These are phyloP conservation scores for Phytophthora megakarya DNA, from an alignment of 352 stramenopile species.

Conservation along the genomic window DNA sequence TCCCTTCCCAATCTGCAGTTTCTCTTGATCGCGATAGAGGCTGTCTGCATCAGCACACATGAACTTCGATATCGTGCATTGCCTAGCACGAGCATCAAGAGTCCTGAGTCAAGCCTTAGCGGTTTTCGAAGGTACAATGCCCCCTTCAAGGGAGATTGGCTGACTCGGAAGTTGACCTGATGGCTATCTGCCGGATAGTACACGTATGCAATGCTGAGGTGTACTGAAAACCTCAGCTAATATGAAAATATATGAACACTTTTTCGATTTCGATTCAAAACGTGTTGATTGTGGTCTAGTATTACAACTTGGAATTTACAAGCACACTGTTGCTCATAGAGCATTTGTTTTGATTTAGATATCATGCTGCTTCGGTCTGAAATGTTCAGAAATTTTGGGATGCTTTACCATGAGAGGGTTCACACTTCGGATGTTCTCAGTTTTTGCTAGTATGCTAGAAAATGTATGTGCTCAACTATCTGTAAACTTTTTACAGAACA, in stretches of 20 bases:
- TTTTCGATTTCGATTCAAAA: too few relatives aligned
- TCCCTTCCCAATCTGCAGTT: background rate
- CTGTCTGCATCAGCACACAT: background rate
- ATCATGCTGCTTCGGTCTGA: conserved; percentile 18
- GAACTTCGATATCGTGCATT: background rate
- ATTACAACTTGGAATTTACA: too few relatives aligned
- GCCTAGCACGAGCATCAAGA: background rate
- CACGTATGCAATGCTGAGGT: too few relatives aligned
- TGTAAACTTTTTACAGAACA: too few relatives aligned
- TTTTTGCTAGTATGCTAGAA: conserved; percentile 28
- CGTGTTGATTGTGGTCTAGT: too few relatives aligned
- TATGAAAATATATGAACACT: background rate
- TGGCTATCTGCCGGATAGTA: background rate
- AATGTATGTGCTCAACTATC: too few relatives aligned
- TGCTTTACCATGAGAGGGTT: conserved; percentile 19
- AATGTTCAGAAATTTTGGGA: conserved; percentile 22
- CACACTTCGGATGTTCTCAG: conserved; percentile 28
- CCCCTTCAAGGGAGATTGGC: conserved; percentile 22
- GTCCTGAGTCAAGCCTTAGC: background rate
- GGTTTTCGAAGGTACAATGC: conserved; percentile 9
- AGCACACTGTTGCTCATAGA: too few relatives aligned
- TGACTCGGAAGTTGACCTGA: conserved; percentile 7
- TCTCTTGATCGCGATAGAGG: background rate
- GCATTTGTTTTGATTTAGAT: background rate
- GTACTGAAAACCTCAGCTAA: background rate